These are phyloP conservation scores for Allantophomopsis lycopodina DNA, from an alignment of 2,329 filamentous ascomycete species.

Conservation along the genomic window DNA sequence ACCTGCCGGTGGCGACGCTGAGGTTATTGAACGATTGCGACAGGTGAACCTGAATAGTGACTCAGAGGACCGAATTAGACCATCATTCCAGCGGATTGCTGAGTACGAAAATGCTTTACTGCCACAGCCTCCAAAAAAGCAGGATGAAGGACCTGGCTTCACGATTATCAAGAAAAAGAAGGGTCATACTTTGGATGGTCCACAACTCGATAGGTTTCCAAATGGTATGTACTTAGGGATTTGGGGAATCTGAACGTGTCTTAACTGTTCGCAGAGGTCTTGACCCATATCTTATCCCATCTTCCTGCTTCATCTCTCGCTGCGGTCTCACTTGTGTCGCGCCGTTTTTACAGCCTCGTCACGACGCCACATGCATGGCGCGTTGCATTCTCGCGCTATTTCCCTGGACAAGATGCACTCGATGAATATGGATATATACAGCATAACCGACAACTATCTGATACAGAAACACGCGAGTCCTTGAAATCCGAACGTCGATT, in stretches of 20 bases:
- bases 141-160: slow-evolving; percentile 32
- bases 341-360: slow-evolving; percentile 73
- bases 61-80: slow-evolving; percentile 14
- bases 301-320: slow-evolving; percentile 74
- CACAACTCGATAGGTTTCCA: slow-evolving; percentile 42
- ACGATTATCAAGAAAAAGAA: slow-evolving; percentile 35
- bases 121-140: slow-evolving; percentile 26
- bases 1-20: slow-evolving; percentile 24
- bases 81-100: slow-evolving; percentile 30
- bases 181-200: slow-evolving; percentile 9
- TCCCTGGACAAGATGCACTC: slow-evolving; percentile 59
- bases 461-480: slow-evolving; percentile 32
- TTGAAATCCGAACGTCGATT: slow-evolving; percentile 61
- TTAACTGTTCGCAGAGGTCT: slow-evolving; percentile 52
- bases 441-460: slow-evolving; percentile 24
- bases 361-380: slow-evolving; percentile 91
- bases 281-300: slow-evolving; percentile 86
- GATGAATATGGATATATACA: slow-evolving; percentile 15
- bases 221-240: slow-evolving; percentile 28
- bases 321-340: slow-evolving; percentile 73
- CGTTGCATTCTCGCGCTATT: slow-evolving; percentile 82
- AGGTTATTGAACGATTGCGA: slow-evolving; percentile 34
- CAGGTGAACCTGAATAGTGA: slow-evolving; percentile 31
- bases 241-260: slow-evolving; percentile 1
- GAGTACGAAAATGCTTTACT: slow-evolving; percentile 48